Evolutionary conservation across 495 filamentous ascomycete genomes (phyloP), one percentile per base, ranked within the genome.

Genomic region (Tuber umbilicatum): DNA sequence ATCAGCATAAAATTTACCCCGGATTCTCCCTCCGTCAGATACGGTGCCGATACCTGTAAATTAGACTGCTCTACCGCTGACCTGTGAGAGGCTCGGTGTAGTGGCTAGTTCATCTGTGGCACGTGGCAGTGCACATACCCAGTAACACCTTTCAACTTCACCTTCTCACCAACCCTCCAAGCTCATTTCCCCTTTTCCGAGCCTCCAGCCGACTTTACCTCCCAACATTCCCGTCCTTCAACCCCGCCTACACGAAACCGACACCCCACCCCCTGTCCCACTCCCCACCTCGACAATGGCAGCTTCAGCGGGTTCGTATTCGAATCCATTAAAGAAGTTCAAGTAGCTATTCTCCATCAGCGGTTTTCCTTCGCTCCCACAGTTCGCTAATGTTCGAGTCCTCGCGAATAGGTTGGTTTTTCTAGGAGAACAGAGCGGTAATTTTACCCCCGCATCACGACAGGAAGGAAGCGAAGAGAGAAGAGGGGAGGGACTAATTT

Each of bases 291-390:
- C 75, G 76, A 78, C 86, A 79, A 80, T 88, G 76, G 81, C 85
- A 75, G 86, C 87, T 70, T 84, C 89, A 77, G 91, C 89, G 81
- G 92, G 93, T 86, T 91, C 93, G 76, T 99, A 99, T 87, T 97
- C 93, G 85, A 99, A 99, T 88, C 95, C 95, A 74, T 85, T 99
- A 86, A 99, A 99, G 91, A 99, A 99, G 84, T 99, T 97, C 90
- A 99, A 99, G 94, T 97, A 86, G 35, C 78, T 88, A 80, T 76
- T 70, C 40, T 41, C 55, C 74, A 38, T 39, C 47, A 73, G 39
- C 69, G 27, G 69, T 75, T 72, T 72, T 39, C 78, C 83, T 73
- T 55, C 23, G 45, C 69, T 47, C 67, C 39, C 69, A 68, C 23
- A 50, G 67, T 43, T 72, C 69, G 71, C 72, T 74, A 50, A 84